phyloP scores from a whole-genome alignment of 2,329 filamentous ascomycete species.

The Cercospora berteroae region DNA sequence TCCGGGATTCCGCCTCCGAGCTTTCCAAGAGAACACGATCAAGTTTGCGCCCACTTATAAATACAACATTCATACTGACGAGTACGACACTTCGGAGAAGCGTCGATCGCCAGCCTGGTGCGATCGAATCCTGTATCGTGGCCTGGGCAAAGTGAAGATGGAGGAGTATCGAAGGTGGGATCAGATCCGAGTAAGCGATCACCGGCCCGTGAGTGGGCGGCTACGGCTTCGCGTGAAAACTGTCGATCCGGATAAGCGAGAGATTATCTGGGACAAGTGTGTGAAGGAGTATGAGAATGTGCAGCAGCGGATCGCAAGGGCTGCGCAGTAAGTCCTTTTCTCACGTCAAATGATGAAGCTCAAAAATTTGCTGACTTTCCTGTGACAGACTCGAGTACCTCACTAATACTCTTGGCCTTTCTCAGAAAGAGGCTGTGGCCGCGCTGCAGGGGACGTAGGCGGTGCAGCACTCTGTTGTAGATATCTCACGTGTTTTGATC shows the following conservation, averaged over 20 bases:
- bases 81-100: constrained; percentile 87
- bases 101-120: constrained; percentile 94
- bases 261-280: constrained; percentile 31
- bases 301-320: constrained; percentile 64
- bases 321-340: constrained; percentile 68
- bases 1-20: constrained; percentile 80
- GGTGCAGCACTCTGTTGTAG: background rate
- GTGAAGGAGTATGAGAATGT: constrained; percentile 67
- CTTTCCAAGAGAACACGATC: constrained; percentile 88
- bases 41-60: constrained; percentile 96
- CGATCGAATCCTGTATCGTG: constrained; percentile 85
- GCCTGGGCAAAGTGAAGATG: constrained; percentile 78
- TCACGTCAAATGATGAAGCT: background rate
- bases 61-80: constrained; percentile 93
- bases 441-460: constrained; percentile 21
- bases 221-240: constrained; percentile 85
- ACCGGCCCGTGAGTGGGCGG: constrained; percentile 82
- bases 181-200: constrained; percentile 77
- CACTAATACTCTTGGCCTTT: constrained; percentile 60
- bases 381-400: constrained; percentile 60
- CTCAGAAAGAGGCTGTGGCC: constrained; percentile 51
- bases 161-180: constrained; percentile 86
- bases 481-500: background rate
- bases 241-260: constrained; percentile 66
- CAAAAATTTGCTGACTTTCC: constrained; percentile 4